phyloP scores from a whole-genome alignment of 257 asterid species.

The Plectranthus barbatus region DNA sequence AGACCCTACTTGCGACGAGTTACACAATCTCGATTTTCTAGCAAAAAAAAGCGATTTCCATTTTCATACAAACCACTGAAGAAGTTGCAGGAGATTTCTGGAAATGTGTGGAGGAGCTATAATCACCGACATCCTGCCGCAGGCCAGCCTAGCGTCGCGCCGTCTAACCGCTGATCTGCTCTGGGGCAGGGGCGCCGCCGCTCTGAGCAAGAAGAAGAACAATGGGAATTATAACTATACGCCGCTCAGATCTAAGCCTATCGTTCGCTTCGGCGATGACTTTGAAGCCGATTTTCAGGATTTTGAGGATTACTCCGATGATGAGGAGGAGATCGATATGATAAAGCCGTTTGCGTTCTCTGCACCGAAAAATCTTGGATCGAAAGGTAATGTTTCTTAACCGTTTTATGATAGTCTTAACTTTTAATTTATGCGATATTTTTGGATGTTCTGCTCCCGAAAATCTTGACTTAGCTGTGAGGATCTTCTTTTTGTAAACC shows the following conservation, averaged over 20 bases:
- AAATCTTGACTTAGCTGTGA: too few relatives aligned
- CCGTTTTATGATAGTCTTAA: background rate
- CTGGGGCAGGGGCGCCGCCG: constrained; percentile 52
- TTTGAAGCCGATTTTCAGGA: constrained; percentile 77
- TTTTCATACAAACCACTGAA: background rate
- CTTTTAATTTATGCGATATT: background rate
- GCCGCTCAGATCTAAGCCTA: constrained; percentile 36
- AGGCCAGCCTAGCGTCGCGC: constrained; percentile 48
- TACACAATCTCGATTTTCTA: background rate
- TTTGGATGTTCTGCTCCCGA: too few relatives aligned
- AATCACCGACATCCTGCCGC: constrained; percentile 45
- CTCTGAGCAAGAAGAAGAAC: constrained; percentile 29
- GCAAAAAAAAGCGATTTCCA: background rate
- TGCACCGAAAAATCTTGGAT: constrained; percentile 23
- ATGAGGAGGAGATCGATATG: constrained; percentile 28
- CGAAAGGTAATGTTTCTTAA: constrained; percentile 11
- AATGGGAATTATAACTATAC: constrained; percentile 28
- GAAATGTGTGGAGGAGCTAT: constrained; percentile 90
- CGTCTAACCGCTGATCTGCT: constrained; percentile 65
- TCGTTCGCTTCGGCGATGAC: constrained; percentile 33
- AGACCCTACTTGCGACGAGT: background rate
- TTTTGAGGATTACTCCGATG: constrained; percentile 46
- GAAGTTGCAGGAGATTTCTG: background rate
- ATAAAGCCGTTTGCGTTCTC: constrained; percentile 35
- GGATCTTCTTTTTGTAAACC: background rate